Percentiles rank a stretch among this genome's conserved stretches.
phyloP scores from a whole-genome alignment of 257 asterid species.

The Verbascum thapsus region DNA sequence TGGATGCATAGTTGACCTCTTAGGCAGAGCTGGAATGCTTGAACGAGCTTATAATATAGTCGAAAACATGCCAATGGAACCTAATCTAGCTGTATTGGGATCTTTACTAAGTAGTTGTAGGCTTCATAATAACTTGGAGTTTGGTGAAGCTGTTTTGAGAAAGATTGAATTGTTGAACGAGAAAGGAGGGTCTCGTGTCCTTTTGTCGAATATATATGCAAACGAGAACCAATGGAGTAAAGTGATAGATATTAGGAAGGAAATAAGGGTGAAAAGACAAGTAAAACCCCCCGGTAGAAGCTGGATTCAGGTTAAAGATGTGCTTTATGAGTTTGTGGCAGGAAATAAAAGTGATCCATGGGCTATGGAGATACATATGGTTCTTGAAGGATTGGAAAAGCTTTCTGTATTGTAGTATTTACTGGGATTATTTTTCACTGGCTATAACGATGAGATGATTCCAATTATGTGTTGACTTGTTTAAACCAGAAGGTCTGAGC shows the following conservation, averaged over 20 bases:
- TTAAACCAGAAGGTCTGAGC: no score
- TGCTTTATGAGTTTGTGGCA: conserved; percentile 42
- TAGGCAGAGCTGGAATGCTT: conserved; percentile 56
- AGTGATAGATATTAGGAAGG: conserved; percentile 44
- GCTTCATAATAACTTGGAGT: conserved; percentile 43
- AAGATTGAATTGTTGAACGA: conserved; percentile 45
- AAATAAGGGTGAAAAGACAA: conserved; percentile 39
- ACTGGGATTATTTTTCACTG: no score
- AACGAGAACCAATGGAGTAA: conserved; percentile 46
- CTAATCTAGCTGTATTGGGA: conserved; percentile 50
- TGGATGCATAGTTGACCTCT: conserved; percentile 55
- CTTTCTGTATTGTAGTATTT: conserved; percentile 21
- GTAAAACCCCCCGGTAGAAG: conserved; percentile 49
- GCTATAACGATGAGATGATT: no score
- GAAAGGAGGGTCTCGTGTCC: conserved; percentile 51
- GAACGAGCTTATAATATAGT: conserved; percentile 43
- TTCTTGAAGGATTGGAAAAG: conserved; percentile 38
- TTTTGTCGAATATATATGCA: conserved; percentile 51
- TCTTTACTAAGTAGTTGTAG: conserved; percentile 50
- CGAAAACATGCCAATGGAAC: conserved; percentile 47
- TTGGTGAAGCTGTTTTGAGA: conserved; percentile 39
- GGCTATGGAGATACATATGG: conserved; percentile 33
- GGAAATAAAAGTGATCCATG: conserved; percentile 29
- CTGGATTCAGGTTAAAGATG: conserved; percentile 51
- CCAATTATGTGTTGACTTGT: no score